Evolutionary conservation across 2,329 filamentous ascomycete species (phyloP).

Genomic region (Paecilomyces variotii): DNA sequence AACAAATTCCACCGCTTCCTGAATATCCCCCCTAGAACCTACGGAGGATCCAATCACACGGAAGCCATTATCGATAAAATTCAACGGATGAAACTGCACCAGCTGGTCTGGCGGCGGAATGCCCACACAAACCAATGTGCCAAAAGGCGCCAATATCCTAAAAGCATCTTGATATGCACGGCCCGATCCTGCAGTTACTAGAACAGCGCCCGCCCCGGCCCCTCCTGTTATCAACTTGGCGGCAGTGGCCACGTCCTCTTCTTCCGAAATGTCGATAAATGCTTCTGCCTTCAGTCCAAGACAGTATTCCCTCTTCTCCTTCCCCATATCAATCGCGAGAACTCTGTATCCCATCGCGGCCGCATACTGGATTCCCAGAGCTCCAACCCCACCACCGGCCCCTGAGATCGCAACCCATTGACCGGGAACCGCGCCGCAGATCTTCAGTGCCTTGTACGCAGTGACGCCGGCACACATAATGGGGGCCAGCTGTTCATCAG

Average conservation of each 20-base stretch:
- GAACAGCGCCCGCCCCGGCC: conserved; percentile 16
- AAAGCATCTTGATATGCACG: conserved; percentile 29
- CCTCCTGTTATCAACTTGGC: conserved; percentile 3
- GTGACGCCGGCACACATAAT: conserved; percentile 39
- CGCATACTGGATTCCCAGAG: conserved; percentile 32
- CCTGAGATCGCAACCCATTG: conserved; percentile 33
- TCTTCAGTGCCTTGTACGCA: conserved; percentile 36
- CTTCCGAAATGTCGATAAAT: background rate
- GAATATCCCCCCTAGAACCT: background rate
- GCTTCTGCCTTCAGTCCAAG: background rate
- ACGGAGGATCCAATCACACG: background rate
- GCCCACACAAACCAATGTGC: conserved; percentile 34
- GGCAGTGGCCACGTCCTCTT: background rate
- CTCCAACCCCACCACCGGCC: conserved; percentile 35
- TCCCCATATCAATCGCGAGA: conserved; percentile 32
- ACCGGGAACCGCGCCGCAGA: conserved; percentile 21
- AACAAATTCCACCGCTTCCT: background rate
- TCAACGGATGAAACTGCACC: background rate
- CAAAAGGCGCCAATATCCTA: conserved; percentile 29
- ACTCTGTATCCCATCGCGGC: conserved; percentile 37
- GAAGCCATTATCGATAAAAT: background rate
- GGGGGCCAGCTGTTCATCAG: conserved; percentile 33
- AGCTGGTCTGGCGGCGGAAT: conserved; percentile 20
- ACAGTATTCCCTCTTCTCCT: conserved; percentile 12
- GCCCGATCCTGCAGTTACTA: conserved; percentile 23